Evolutionary conservation across 1,284 basidiomycete genomes (phyloP).

Genomic region (Moesziomyces aphidis): DNA sequence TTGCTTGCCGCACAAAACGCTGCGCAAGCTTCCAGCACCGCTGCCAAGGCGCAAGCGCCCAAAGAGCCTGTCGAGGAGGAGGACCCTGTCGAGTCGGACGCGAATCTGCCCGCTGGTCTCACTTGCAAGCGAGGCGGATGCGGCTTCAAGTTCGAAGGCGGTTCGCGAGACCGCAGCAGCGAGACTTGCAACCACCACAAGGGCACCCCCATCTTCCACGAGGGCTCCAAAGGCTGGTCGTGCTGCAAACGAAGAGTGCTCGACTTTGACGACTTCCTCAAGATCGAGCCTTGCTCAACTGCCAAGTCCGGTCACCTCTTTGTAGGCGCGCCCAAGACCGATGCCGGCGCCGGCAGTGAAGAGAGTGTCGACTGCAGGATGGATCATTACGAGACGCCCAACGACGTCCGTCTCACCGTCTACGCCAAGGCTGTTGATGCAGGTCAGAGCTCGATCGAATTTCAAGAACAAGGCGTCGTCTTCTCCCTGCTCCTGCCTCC

Average conservation of each 20-base stretch:
- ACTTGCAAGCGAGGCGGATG: slow-evolving; percentile 57
- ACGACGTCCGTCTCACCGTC: slow-evolving; percentile 61
- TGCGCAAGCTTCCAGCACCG: slow-evolving; percentile 9
- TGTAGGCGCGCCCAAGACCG: slow-evolving; percentile 38
- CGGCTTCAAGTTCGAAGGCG: slow-evolving; percentile 35
- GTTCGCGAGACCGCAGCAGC: slow-evolving; percentile 23
- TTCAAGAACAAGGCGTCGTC: slow-evolving; percentile 50
- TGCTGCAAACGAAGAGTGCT: slow-evolving; percentile 66
- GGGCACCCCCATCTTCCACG: slow-evolving; percentile 66
- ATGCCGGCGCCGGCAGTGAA: slow-evolving; percentile 24
- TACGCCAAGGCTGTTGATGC: slow-evolving; percentile 61
- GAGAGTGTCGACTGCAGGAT: slow-evolving; percentile 56
- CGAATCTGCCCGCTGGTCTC: slow-evolving; percentile 30
- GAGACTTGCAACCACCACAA: slow-evolving; percentile 62
- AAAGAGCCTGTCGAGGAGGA: slow-evolving; percentile 39
- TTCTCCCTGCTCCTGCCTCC: slow-evolving; percentile 57
- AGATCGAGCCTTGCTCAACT: slow-evolving; percentile 61
- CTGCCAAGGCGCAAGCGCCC: slow-evolving; percentile 6
- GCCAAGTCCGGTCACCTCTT: slow-evolving; percentile 61
- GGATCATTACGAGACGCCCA: slow-evolving; percentile 67
- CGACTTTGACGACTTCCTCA: slow-evolving; percentile 66
- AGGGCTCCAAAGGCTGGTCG: slow-evolving; percentile 66
- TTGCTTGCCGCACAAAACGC: slow-evolving; percentile 44
- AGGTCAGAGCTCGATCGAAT: slow-evolving; percentile 49
- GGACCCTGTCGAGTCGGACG: slow-evolving; percentile 21